phyloP scores from a whole-genome alignment of 2,329 filamentous ascomycete species.

The Fusarium virguliforme region DNA sequence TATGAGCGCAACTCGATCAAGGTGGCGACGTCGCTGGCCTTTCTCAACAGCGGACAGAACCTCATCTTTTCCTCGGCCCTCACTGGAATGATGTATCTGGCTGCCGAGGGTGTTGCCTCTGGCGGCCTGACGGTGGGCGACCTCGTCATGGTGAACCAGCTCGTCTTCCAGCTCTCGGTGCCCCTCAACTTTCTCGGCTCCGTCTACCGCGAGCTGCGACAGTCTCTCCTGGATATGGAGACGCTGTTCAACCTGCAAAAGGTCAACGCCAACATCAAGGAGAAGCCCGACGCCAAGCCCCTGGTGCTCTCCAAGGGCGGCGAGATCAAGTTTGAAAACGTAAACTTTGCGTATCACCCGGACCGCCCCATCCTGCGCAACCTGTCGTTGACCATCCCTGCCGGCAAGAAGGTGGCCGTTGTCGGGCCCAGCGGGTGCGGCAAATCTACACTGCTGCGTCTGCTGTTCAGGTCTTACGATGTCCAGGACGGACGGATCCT shows the following conservation, averaged over 20 bases:
- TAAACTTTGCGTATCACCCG: slow-evolving; percentile 91
- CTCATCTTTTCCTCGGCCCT: slow-evolving; percentile 96
- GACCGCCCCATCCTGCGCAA: slow-evolving; percentile 91
- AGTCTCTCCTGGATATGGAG: slow-evolving; percentile 98
- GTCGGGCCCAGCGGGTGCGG: slow-evolving; percentile 97
- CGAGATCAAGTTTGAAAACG: slow-evolving; percentile 94
- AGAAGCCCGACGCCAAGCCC: slow-evolving; percentile 81
- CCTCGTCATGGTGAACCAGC: slow-evolving; percentile 98
- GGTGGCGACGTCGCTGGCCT: slow-evolving; percentile 91
- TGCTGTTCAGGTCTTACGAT: slow-evolving; percentile 96
- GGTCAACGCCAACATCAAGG: slow-evolving; percentile 90
- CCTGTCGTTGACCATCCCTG: slow-evolving; percentile 89
- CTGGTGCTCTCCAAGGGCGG: slow-evolving; percentile 83
- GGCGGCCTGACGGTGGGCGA: slow-evolving; percentile 92
- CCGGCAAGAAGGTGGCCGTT: slow-evolving; percentile 95
- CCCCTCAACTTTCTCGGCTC: slow-evolving; percentile 98
- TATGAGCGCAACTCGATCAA: slow-evolving; percentile 98
- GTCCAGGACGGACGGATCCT: slow-evolving; percentile 87
- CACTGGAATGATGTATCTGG: slow-evolving; percentile 98
- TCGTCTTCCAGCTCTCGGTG: slow-evolving; percentile 97
- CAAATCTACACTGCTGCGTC: slow-evolving; percentile 91
- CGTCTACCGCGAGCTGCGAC: slow-evolving; percentile 94
- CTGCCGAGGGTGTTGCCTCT: slow-evolving; percentile 87
- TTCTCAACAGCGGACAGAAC: slow-evolving; percentile 96
- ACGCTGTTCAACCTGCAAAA: slow-evolving; percentile 98